Percentiles rank a stretch among this genome's conserved stretches.
Conservation (phyloP, 768 basidiomycete species). For the Polyporus arcularius region DNA sequence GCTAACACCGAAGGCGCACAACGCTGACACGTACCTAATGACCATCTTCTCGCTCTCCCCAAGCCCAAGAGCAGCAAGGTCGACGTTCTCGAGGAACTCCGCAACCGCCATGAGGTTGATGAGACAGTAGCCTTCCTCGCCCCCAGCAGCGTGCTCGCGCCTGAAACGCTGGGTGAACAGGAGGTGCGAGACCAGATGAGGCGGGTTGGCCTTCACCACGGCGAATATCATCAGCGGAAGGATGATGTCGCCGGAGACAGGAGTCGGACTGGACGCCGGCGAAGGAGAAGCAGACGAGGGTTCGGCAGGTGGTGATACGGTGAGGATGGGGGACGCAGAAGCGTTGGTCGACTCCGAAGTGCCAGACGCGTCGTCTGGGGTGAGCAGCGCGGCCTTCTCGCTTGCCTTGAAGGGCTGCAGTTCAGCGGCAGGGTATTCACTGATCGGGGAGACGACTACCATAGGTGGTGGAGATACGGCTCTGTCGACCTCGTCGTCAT, state of each 20-base stretch:
- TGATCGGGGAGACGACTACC: constrained; percentile 10
- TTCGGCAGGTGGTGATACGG: constrained; percentile 15
- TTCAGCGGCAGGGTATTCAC: constrained; percentile 1
- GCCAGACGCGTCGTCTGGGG: constrained; percentile 6
- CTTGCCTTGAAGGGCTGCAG: background rate
- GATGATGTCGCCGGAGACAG: constrained; percentile 84
- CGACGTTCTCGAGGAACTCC: constrained; percentile 94
- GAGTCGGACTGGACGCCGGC: constrained; percentile 38
- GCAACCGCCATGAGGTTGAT: constrained; percentile 95
- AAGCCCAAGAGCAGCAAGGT: constrained; percentile 69
- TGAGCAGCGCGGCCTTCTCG: constrained; percentile 8
- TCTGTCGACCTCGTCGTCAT: constrained; percentile 5
- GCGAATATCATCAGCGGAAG: constrained; percentile 93
- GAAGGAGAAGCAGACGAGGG: constrained; percentile 17
- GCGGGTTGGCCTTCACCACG: constrained; percentile 91
- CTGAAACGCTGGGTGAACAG: constrained; percentile 63
- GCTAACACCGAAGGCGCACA: background rate
- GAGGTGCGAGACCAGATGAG: constrained; percentile 73
- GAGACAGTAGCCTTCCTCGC: constrained; percentile 90
- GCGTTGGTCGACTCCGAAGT: constrained; percentile 5
- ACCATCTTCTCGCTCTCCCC: constrained; percentile 58
- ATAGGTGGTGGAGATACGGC: constrained; percentile 14
- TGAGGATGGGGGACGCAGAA: constrained; percentile 12
- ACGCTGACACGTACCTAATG: constrained; percentile 48
- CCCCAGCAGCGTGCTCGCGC: constrained; percentile 54